Evolutionary conservation across 2,329 filamentous ascomycete genomes (phyloP), one percentile per base, ranked within the genome.

Genomic region (Talaromyces sp.): DNA sequence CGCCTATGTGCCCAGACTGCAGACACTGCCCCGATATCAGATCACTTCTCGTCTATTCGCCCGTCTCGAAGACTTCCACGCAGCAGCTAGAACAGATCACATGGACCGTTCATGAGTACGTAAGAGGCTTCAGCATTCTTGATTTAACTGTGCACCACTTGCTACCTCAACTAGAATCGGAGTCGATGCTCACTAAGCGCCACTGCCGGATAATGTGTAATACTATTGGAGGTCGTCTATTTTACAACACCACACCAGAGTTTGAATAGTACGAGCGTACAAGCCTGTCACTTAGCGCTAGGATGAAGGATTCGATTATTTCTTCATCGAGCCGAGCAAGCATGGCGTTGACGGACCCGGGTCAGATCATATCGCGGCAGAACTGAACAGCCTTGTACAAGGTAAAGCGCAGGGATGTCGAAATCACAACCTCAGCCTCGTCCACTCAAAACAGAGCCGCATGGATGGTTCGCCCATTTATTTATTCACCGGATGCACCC

Each of bases 21-120:
- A 39, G 33, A 42, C 54, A 57, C 54, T 57, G 54, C 54, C 52
- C 14, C 48, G 16, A 52, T 52, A n/a, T 52, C 48, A 33, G 28
- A 52, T 52, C 46, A 52, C 25, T 25, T 12, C 16, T 33, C 16
- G 7, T 33, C 25, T 3, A 52, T 52, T 52, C 25, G 48, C 28
- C 12, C 14, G 3, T 18, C 18, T 8, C 3, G 25, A 5, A 16
- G 7, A 18, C 33, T 52, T n/a, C 12, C 46, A 50, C 5, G 14
- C 23, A 5, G 9, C 23, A 28, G 25, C n/a, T 52, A 18, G 48
- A 11, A 52, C 16, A 12, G 33, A 18, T 52, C 46, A 52, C 46
- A 31, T 52, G 46, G 46, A 52, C 16, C 2, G 16, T 31, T n/a
- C 9, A 8, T 50, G 14, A 18, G 16, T 31, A 18, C 23, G 48